Evolutionary conservation across 2,329 filamentous ascomycete species (phyloP).

Genomic region (Aspergillus latus): DNA sequence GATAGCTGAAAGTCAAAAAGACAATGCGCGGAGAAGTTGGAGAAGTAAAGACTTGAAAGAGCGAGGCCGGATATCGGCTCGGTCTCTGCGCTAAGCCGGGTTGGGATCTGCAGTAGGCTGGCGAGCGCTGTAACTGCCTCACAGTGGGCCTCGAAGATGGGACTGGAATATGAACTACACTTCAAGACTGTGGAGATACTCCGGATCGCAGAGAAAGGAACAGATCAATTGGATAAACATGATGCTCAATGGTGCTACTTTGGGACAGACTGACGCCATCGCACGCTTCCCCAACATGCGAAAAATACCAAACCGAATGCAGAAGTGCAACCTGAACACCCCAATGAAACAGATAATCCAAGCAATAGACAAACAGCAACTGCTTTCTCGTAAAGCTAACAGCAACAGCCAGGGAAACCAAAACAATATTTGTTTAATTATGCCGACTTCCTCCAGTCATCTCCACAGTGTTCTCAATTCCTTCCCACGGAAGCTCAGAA

Average conservation of each 20-base stretch:
- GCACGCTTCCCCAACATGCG: slow-evolving; percentile 8
- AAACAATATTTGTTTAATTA: slow-evolving; percentile 11
- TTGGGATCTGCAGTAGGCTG: slow-evolving; percentile 6
- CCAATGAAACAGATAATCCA: neutral
- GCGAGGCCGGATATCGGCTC: slow-evolving; percentile 4
- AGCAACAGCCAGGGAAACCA: neutral
- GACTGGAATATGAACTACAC: neutral
- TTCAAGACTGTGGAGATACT: neutral
- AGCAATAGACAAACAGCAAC: neutral
- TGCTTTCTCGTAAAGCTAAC: neutral
- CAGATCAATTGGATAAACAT: slow-evolving; percentile 1
- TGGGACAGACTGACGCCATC: slow-evolving; percentile 13
- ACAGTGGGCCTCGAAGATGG: neutral
- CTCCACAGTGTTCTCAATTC: slow-evolving; percentile 44
- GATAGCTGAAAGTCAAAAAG: neutral
- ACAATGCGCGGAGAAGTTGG: neutral
- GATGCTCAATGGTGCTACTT: slow-evolving; percentile 13
- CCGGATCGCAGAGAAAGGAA: neutral
- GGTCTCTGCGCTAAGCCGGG: slow-evolving; percentile 12
- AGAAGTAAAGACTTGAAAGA: neutral
- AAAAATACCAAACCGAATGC: slow-evolving; percentile 9
- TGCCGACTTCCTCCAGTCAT: slow-evolving; percentile 31
- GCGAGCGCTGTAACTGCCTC: neutral
- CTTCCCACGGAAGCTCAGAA: slow-evolving; percentile 46
- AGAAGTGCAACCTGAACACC: neutral